Conservation (phyloP, 1,139 yeast genomes). For the Schizosaccharomyces versatilis region DNA sequence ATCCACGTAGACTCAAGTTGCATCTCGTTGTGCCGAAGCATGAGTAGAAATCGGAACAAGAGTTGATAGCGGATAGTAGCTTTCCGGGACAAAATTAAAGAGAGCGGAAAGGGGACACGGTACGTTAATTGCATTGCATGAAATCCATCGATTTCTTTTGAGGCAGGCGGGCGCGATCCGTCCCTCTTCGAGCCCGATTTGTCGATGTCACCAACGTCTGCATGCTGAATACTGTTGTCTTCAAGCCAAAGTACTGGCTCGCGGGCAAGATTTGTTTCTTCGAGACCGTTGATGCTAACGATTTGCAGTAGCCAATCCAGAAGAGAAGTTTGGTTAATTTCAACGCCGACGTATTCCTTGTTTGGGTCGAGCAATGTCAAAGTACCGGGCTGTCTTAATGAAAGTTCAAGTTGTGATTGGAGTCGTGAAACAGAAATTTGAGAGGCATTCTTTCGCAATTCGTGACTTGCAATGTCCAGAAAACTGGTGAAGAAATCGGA, state of each 20-base stretch:
- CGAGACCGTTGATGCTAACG: constrained; percentile 40
- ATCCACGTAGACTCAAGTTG: constrained; percentile 49
- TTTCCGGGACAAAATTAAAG: constrained; percentile 48
- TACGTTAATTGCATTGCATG: constrained; percentile 46
- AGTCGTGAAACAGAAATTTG: constrained; percentile 23
- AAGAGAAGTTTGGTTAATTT: constrained; percentile 20
- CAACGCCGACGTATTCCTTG: constrained; percentile 21
- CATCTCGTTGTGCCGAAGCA: constrained; percentile 39
- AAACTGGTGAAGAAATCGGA: constrained; percentile 30
- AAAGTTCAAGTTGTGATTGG: constrained; percentile 22
- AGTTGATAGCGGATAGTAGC: constrained; percentile 61
- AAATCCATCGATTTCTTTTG: constrained; percentile 19
- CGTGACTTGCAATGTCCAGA: constrained; percentile 22
- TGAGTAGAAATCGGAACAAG: constrained; percentile 47
- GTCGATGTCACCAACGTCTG: background rate
- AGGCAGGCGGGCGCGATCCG: background rate
- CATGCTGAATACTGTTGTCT: background rate
- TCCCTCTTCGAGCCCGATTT: constrained; percentile 6
- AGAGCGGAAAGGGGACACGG: constrained; percentile 66
- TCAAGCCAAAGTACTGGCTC: background rate
- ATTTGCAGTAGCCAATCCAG: constrained; percentile 44
- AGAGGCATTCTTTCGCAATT: constrained; percentile 23
- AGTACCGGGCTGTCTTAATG: constrained; percentile 23
- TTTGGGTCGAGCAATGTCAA: constrained; percentile 22
- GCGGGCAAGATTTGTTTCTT: constrained; percentile 23